Base-by-base conservation (phyloP, 1,139 yeast genomes). In the Sugiyamaella pinicola region DNA sequence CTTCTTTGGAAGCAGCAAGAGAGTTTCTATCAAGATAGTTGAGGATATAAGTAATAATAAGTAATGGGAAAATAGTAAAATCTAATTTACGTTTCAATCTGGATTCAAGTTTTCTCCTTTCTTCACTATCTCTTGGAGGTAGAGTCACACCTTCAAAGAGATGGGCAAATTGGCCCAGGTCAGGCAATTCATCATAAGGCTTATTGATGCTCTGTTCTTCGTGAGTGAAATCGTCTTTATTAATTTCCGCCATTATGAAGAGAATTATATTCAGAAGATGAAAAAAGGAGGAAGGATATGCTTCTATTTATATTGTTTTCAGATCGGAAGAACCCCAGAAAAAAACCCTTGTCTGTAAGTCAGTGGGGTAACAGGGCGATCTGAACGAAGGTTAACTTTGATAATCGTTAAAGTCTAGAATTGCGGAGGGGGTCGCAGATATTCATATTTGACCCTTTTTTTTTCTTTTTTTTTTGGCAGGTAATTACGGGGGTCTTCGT, bases 21-120 rank as follows among this genome's bases (percentile, higher is more conserved):
- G 81, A 81, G 62, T 80, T 80, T 61, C 86, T 69, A 65, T 83
- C 87, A 59, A 83, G 68, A 63, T 81, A 81, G 65, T 80, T 80
- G 61, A 83, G 73, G 58, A 83, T 77, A 63, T 82, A 83, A 62
- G 83, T 77, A 59, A 77, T 67, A 50, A 80, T 77, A 46, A 82
- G 69, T 74, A 78, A 75, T 7, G 87, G 86, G 61, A 83, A 67
- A 51, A 83, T 71, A 55, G 83, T 69, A 12, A 76, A 31, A 61
- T 83, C 87, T 46, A 82, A 70, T 59, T 79, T 82, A 24, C 58
- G 35, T 18, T 46, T 53, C 28, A 58, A 42, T 31, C 35, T 51
- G 17, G 37, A 42, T 43, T 58, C 61, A 19, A 58, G 34, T 13
- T 28, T 17, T 3, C 26, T 48, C 2, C 58, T 45, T 39, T 55